Conservation (phyloP, 805 yeast genomes). For the Candida coquimbonensis region DNA sequence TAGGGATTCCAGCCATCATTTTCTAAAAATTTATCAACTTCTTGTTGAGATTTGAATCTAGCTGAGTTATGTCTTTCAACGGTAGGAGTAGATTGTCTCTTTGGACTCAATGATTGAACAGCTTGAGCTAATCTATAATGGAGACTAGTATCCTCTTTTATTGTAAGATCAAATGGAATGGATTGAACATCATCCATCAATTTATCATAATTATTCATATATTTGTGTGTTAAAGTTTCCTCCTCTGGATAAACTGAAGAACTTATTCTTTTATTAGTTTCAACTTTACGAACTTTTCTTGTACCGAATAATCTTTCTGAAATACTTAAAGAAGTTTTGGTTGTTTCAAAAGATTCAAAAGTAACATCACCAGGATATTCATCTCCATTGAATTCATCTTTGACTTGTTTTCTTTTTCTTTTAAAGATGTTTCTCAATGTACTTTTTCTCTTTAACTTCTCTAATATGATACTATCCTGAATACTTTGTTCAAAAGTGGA, state of each 20-base stretch:
- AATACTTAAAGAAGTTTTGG: not conserved
- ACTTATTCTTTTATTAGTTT: not conserved
- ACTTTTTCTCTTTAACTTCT: not conserved
- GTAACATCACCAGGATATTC: not conserved
- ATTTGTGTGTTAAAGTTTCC: conserved; percentile 23
- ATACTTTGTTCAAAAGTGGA: conserved; percentile 2
- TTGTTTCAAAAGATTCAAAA: not conserved
- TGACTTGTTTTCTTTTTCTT: not conserved
- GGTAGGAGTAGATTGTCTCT: not conserved
- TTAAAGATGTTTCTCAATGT: conserved; percentile 2
- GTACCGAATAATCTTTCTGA: conserved; percentile 8
- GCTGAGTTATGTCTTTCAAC: conserved; percentile 1
- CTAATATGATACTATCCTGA: conserved; percentile 3
- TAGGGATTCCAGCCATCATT: conserved; percentile 18
- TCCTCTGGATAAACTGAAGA: conserved; percentile 9
- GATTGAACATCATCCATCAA: conserved; percentile 20
- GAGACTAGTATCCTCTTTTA: conserved; percentile 5
- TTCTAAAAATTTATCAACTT: conserved; percentile 1
- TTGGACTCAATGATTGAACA: conserved; percentile 15
- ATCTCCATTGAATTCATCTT: not conserved
- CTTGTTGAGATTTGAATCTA: conserved; percentile 3
- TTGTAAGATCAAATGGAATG: conserved; percentile 17
- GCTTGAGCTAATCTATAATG: conserved; percentile 7
- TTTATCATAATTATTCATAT: conserved; percentile 16
- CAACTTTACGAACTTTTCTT: not conserved